These are phyloP conservation scores for Galerina marginata DNA, from an alignment of 768 basidiomycete genomes.

Conservation along the genomic window DNA sequence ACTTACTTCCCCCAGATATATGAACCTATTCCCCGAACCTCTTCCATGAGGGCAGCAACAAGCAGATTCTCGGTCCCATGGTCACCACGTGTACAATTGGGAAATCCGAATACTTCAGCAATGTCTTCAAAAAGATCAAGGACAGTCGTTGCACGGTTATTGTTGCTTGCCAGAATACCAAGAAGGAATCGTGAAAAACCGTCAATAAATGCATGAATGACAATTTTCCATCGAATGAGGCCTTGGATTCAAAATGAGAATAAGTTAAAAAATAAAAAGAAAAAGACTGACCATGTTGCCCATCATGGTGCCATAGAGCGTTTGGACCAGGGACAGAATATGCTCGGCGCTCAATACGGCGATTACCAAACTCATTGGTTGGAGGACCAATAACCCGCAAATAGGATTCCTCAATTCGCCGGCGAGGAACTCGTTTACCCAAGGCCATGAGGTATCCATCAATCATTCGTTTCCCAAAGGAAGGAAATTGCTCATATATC, in stretches of 20 bases:
- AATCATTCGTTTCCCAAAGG: slow-evolving; percentile 32
- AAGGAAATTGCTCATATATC: slow-evolving; percentile 30
- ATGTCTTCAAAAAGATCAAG: slow-evolving; percentile 13
- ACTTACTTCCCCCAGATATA: slow-evolving; percentile 30
- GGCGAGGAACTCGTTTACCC: slow-evolving; percentile 25
- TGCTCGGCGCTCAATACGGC: slow-evolving; percentile 22
- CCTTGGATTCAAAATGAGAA: slow-evolving; percentile 18
- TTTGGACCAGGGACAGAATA: slow-evolving; percentile 34
- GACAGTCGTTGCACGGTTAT: slow-evolving; percentile 23
- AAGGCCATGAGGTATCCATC: slow-evolving; percentile 25
- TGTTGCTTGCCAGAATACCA: slow-evolving; percentile 18
- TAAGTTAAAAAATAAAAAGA: neutral
- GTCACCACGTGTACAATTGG: slow-evolving; percentile 27
- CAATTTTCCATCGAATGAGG: slow-evolving; percentile 36
- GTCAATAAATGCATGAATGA: slow-evolving; percentile 39
- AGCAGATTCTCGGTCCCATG: slow-evolving; percentile 33
- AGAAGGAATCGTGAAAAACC: slow-evolving; percentile 24
- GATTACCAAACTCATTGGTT: slow-evolving; percentile 15
- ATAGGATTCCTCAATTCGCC: slow-evolving; percentile 26
- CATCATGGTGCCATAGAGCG: slow-evolving; percentile 38
- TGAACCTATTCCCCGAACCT: slow-evolving; percentile 20
- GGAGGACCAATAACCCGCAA: slow-evolving; percentile 25
- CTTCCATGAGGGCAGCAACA: slow-evolving; percentile 25
- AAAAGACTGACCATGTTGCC: slow-evolving; percentile 32
- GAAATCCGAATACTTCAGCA: slow-evolving; percentile 16